Evolutionary conservation across 2,329 filamentous ascomycete species (phyloP), one percentile per base, ranked within the genome.

Genomic region (Colletotrichum plurivorum): DNA sequence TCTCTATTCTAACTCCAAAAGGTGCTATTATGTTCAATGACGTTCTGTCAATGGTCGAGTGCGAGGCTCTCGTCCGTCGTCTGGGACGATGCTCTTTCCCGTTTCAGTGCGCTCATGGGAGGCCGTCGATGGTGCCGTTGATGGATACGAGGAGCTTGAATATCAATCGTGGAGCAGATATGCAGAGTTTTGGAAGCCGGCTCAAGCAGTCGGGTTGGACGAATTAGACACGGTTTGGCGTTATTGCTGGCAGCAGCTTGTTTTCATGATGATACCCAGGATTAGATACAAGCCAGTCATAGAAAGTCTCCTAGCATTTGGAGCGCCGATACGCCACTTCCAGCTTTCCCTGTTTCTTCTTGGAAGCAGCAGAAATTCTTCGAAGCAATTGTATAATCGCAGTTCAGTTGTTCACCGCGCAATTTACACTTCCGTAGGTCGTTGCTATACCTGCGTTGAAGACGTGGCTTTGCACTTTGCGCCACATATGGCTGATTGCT

Each of bases 11-110:
- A 10, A 52, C 15, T 27, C 13, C 1, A 1, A 0, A 16, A 86
- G 84, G 83, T 43, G 93, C 94, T 2, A 90, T 96, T 76, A 95
- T 95, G 93, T 97, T 97, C 80, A 95, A 95, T 73, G 94, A 97
- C 74, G 76, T 81, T 6, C 80, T 96, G 8, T 84, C 83, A 0
- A 71, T 76, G 0, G 78, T 83, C 0, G 85, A 94, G 71, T 95
- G 93, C 73, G 73, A 80, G 10, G 76, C 78, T 0, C 78, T 96
- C 41, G 77, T 95, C 0, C 69, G 63, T 2, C 83, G 84, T 3
- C 80, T 96, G n/a, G 85, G 87, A 0, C 76, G 74, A 0, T 94
- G 92, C 72, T 84, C 84, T 0, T 93, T 95, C 71, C 93, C 94
- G 0, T 96, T 96, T 72, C 91, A 94, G 76, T 97, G 94, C 78